Evolutionary conservation across 2,329 filamentous ascomycete species (phyloP).

Genomic region (Catunica adiposa): DNA sequence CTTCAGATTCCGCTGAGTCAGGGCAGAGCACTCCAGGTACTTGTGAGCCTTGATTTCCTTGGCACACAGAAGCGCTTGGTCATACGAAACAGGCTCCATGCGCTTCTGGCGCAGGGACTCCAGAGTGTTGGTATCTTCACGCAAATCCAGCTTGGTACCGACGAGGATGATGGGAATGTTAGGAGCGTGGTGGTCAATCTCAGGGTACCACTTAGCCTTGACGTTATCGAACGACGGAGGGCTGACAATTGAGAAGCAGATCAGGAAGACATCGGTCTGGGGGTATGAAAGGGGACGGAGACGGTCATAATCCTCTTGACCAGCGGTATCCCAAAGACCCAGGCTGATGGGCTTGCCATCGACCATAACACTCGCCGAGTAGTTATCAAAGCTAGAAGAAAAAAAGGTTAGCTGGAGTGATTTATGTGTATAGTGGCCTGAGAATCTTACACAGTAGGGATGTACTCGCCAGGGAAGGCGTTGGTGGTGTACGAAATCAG

Average conservation of each 20-base stretch:
- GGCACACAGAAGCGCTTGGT: slow-evolving; percentile 72
- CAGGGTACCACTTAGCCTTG: slow-evolving; percentile 96
- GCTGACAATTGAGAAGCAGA: slow-evolving; percentile 97
- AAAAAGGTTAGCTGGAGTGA: slow-evolving; percentile 1
- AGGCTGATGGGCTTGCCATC: slow-evolving; percentile 95
- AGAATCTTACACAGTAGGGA: slow-evolving; percentile 77
- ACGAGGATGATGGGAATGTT: slow-evolving; percentile 93
- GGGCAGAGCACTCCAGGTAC: slow-evolving; percentile 92
- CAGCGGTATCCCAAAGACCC: slow-evolving; percentile 95
- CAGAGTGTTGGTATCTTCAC: slow-evolving; percentile 70
- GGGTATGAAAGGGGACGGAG: slow-evolving; percentile 91
- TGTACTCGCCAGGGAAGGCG: slow-evolving; percentile 99
- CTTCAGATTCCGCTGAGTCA: slow-evolving; percentile 94
- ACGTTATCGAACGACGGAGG: slow-evolving; percentile 98
- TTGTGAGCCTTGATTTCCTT: slow-evolving; percentile 94
- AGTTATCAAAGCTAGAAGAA: slow-evolving; percentile 74
- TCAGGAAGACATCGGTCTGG: slow-evolving; percentile 94
- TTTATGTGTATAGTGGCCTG: background rate
- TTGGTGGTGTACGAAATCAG: slow-evolving; percentile 99
- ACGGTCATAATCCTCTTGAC: slow-evolving; percentile 96
- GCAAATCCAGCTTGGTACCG: slow-evolving; percentile 88
- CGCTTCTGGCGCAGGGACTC: slow-evolving; percentile 76
- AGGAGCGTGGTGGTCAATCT: slow-evolving; percentile 93
- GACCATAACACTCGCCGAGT: slow-evolving; percentile 97
- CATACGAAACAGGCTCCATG: slow-evolving; percentile 94